A percentile compares a stretch with the other conserved stretches of the same genome.
Evolutionary conservation across 2,329 filamentous ascomycete species (phyloP).

Genomic region (Calonectria honghensis): DNA sequence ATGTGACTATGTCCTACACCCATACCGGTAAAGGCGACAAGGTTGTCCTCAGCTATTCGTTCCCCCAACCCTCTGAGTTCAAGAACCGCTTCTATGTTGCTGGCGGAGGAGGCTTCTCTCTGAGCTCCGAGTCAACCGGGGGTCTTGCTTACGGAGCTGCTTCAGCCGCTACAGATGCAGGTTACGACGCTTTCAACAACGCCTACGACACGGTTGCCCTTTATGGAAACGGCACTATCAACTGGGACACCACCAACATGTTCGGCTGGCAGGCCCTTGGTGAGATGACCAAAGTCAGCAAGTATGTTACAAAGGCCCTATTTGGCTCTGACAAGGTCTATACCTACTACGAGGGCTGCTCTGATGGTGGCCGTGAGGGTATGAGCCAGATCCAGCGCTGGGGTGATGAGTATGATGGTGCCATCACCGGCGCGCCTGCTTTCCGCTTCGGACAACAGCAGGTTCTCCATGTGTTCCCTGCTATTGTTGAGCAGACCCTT

Average conservation of each 20-base stretch:
- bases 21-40: conserved; percentile 57
- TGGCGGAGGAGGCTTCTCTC: conserved; percentile 65
- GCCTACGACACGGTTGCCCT: conserved; percentile 63
- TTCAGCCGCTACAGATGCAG: conserved; percentile 64
- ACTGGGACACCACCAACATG: conserved; percentile 70
- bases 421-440: conserved; percentile 42
- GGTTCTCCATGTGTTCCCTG: conserved; percentile 62
- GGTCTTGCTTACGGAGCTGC: conserved; percentile 65
- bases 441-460: conserved; percentile 64
- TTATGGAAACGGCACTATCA: conserved; percentile 68
- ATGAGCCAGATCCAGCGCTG: conserved; percentile 49
- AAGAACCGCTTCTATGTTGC: conserved; percentile 67
- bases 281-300: conserved; percentile 68
- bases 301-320: conserved; percentile 64
- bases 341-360: conserved; percentile 73
- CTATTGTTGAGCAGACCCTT: conserved; percentile 61
- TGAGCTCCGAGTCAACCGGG: conserved; percentile 56
- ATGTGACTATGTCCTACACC: conserved; percentile 60
- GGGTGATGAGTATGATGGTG: conserved; percentile 46
- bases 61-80: conserved; percentile 61
- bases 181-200: conserved; percentile 64
- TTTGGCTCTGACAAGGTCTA: conserved; percentile 62
- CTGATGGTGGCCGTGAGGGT: conserved; percentile 69
- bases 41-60: conserved; percentile 59
- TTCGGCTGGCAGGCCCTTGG: conserved; percentile 71